Percentiles rank a stretch among this genome's conserved stretches.
Evolutionary conservation across 768 basidiomycete genomes (phyloP).

Genomic region (Pulveroboletus sp.): DNA sequence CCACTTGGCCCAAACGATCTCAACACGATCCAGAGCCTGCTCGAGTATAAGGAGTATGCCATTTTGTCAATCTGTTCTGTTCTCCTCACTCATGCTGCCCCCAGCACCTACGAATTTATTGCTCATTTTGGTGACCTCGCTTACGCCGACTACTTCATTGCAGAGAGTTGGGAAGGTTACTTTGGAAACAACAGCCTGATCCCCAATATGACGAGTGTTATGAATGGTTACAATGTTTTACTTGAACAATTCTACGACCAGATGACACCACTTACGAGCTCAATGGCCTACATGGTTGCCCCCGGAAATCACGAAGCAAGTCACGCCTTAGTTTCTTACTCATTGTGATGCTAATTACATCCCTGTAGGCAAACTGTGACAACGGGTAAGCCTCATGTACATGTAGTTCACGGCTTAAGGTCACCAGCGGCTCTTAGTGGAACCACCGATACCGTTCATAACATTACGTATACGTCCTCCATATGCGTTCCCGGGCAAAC

Average conservation of each 20-base stretch:
- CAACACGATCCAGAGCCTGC: conserved; percentile 28
- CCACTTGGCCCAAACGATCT: conserved; percentile 24
- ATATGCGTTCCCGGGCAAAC: conserved; percentile 25
- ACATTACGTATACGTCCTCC: conserved; percentile 26
- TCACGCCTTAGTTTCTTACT: neutral
- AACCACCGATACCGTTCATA: conserved; percentile 19
- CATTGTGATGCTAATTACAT: neutral
- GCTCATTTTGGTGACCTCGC: too few relatives aligned
- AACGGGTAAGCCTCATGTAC: conserved; percentile 19
- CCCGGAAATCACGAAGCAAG: conserved; percentile 26
- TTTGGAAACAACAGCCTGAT: conserved; percentile 27
- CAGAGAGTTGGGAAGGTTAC: conserved; percentile 30
- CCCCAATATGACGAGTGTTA: conserved; percentile 22
- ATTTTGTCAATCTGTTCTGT: neutral
- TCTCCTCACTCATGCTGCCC: too few relatives aligned
- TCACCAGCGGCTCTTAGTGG: conserved; percentile 9
- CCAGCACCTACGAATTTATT: too few relatives aligned
- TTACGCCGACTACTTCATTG: too few relatives aligned
- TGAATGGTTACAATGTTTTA: conserved; percentile 23
- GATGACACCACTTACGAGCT: conserved; percentile 21
- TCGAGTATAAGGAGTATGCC: conserved; percentile 26
- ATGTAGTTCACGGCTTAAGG: neutral
- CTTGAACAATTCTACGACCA: conserved; percentile 29
- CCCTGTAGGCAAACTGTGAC: conserved; percentile 25
- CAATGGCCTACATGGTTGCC: conserved; percentile 27